These are phyloP conservation scores for Aspergillus ellipticus DNA, from an alignment of 495 filamentous ascomycete species.

Conservation along the genomic window DNA sequence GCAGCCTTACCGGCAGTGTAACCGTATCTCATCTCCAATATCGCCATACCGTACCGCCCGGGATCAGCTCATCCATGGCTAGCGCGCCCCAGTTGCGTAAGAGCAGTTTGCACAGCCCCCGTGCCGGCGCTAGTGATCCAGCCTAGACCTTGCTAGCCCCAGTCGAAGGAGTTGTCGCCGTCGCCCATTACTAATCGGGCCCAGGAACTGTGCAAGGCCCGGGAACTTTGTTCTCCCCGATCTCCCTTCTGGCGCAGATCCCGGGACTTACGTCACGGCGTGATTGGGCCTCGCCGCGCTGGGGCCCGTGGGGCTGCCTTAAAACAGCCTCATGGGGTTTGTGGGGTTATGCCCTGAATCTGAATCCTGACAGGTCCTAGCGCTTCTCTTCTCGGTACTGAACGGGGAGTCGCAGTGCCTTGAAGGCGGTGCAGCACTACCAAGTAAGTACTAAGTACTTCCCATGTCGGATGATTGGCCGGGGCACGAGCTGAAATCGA, in stretches of 20 bases:
- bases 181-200: neutral
- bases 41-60: neutral
- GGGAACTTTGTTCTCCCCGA: slow-evolving; percentile 14
- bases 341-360: slow-evolving; percentile 22
- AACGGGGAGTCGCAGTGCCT: neutral
- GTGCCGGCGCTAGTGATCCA: slow-evolving; percentile 25
- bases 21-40: neutral
- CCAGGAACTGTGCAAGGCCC: slow-evolving; percentile 13
- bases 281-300: slow-evolving; percentile 5
- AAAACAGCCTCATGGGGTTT: slow-evolving; percentile 24
- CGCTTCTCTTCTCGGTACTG: neutral
- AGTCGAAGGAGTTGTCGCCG: no score
- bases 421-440: neutral
- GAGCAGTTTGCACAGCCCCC: slow-evolving; percentile 30
- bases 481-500: no score
- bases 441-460: no score
- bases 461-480: no score
- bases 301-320: slow-evolving; percentile 7
- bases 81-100: slow-evolving; percentile 23
- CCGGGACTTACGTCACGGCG: neutral
- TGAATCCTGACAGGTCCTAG: slow-evolving; percentile 15
- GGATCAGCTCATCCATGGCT: slow-evolving; percentile 9
- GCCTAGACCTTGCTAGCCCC: slow-evolving; percentile 13
- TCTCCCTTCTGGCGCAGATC: slow-evolving; percentile 14
- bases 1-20: no score